Evolutionary conservation across 2,329 filamentous ascomycete species (phyloP), one percentile per base, ranked within the genome.

Genomic region (Talaromyces rugulosus): DNA sequence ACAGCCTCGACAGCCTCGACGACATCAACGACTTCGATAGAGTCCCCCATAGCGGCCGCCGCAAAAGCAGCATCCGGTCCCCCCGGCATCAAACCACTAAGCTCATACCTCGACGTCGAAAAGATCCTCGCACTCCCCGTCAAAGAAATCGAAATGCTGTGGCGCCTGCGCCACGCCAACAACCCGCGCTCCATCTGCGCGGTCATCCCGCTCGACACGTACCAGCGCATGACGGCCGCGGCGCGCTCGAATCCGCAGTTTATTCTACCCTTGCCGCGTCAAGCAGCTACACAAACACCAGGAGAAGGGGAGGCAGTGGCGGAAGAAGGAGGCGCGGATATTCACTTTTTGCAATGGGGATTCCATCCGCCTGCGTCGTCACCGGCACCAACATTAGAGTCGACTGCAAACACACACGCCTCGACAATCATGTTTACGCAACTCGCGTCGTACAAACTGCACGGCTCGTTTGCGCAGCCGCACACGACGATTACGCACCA

Each of bases 401-500:
- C 70, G 11, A 84, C 79, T 34, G 78, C 77, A 27, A 79, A 80
- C 61, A 84, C 82, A 18, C 78, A 83, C 63, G 89, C 87, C 3
- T 86, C 85, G 63, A 91, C 89, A 0, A 88, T 98, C 5, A 87
- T 99, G 36, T 98, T 99, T 79, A 99, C 95, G 0, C 90, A 95
- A 71, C 83, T 99, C 34, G 94, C 91, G 16, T 92, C 97, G 74
- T 99, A 90, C 80, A 97, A 98, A 82, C 79, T 91, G 62, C 85
- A 94, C 58, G 93, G 93, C 58, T 91, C 96, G 75, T 99, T 87
- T 72, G 92, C 92, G 52, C 87, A 89, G 75, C 93, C 95, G 54
- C 95, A 99, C 73, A 99, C 95, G 0, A 97, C 92, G 2, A 82
- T 98, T 60, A 97, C 94, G 47, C 92, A 98, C 76, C 91, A 99